Evolutionary conservation across 1,284 basidiomycete species (phyloP), one percentile per base, ranked within the genome.

Genomic region (Schizopora paradoxa): DNA sequence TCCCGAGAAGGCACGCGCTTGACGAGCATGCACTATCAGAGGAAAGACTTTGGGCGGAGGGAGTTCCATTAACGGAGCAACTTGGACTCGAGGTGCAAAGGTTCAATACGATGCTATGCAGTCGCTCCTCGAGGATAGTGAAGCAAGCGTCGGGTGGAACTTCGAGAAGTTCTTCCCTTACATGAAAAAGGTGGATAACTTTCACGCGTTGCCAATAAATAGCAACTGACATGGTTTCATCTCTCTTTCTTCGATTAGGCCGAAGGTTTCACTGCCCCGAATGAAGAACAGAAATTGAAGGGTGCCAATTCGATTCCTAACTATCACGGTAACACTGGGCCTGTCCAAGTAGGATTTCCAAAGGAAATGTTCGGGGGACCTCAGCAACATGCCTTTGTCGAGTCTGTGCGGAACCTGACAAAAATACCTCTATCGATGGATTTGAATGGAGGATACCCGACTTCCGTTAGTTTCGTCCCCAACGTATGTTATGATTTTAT

Each of bases 351-450:
- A 34, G 69, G 67, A 0, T 72, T 63, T 51, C 70, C 72, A 1
- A 66, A 71, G 45, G 54, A 51, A 5, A 80, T 82, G 72, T 82
- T 73, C 52, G 72, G 72, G 6, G 79, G 78, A 2, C 72, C 73
- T 1, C 73, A 78, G 47, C 75, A 78, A 54, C 48, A 59, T 2
- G 67, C 64, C 4, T 84, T 81, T 55, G 61, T 74, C 28, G 48
- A 69, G 41, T 71, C 76, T 3, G 68, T 77, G 31, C 64, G 66
- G 2, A 64, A 64, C 38, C 56, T 76, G 2, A 74, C 73, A 3
- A 73, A 74, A 1, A 72, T 78, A 38, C 58, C 55, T 5, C 70
- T 67, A 31, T 68, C 56, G 47, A 57, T 64, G 19, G 79, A 82
- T 56, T 54, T 77, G 16, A 76, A 75, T 52, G 74, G 76, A n/a